These are phyloP conservation scores for Stephanocyclus meneghinianus DNA, from an alignment of 352 stramenopile genomes.

Conservation along the genomic window DNA sequence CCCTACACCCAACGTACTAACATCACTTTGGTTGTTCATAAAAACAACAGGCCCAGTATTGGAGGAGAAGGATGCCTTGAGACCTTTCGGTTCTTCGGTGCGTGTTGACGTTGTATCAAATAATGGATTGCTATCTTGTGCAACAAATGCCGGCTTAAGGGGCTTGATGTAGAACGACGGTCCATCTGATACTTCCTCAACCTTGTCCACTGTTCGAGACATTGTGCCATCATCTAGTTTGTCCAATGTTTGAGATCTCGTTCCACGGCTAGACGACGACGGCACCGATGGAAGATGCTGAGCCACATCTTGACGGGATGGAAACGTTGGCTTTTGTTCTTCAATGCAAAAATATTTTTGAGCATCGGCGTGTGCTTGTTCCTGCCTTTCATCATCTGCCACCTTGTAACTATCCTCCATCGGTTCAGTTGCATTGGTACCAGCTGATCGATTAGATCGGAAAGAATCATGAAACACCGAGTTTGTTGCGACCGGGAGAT, in stretches of 20 bases:
- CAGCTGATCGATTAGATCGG: background rate
- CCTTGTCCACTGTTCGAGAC: no score
- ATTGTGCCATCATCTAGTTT: no score
- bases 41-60: conserved; percentile 7
- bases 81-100: background rate
- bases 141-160: background rate
- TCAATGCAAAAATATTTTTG: background rate
- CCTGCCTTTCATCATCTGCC: conserved; percentile 12
- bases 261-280: background rate
- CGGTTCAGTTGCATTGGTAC: conserved; percentile 1
- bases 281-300: background rate
- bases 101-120: background rate
- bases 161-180: no score
- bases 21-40: conserved; percentile 5
- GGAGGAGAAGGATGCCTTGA: background rate
- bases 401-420: conserved; percentile 14
- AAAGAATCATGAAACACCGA: background rate
- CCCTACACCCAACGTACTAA: conserved; percentile 6
- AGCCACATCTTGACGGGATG: background rate
- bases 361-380: background rate
- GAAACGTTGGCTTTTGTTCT: background rate
- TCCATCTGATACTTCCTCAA: no score
- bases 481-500: background rate
- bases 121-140: background rate
- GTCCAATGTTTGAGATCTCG: no score